phyloP scores from a whole-genome alignment of 2,329 filamentous ascomycete genomes.

The Exophiala spinifera region DNA sequence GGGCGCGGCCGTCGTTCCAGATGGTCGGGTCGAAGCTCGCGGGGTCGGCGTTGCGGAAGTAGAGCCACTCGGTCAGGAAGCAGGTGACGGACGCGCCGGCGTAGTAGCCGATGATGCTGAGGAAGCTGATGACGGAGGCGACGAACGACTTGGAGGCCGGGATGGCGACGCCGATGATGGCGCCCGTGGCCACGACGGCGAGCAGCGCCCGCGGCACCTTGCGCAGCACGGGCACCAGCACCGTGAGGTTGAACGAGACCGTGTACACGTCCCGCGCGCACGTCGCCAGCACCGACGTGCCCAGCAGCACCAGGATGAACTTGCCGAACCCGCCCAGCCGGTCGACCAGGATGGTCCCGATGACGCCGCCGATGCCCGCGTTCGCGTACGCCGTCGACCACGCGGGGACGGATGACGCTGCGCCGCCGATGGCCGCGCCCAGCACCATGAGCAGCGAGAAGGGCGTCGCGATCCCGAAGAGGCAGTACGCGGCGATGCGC shows the following conservation, averaged over 20 bases:
- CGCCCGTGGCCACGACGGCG: background rate
- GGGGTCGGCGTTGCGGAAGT: slow-evolving; percentile 54
- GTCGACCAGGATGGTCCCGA: slow-evolving; percentile 62
- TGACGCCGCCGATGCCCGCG: slow-evolving; percentile 46
- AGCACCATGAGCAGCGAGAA: slow-evolving; percentile 60
- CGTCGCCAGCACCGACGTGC: slow-evolving; percentile 63
- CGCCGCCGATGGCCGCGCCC: slow-evolving; percentile 62
- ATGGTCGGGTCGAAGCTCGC: slow-evolving; percentile 57
- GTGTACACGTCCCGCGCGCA: slow-evolving; percentile 45
- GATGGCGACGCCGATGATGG: slow-evolving; percentile 8
- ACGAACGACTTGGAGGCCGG: slow-evolving; percentile 1
- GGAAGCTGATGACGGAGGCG: slow-evolving; percentile 38
- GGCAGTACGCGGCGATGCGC: slow-evolving; percentile 1
- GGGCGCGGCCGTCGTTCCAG: slow-evolving; percentile 57
- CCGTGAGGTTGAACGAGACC: background rate
- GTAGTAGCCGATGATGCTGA: slow-evolving; percentile 34
- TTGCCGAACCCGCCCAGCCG: slow-evolving; percentile 58
- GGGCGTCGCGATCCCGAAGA: slow-evolving; percentile 52
- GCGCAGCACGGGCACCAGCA: background rate
- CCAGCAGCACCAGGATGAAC: slow-evolving; percentile 56
- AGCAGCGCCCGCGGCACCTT: slow-evolving; percentile 1
- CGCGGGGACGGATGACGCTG: slow-evolving; percentile 45
- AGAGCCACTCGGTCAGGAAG: slow-evolving; percentile 52
- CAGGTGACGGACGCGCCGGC: slow-evolving; percentile 2
- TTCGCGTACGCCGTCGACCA: slow-evolving; percentile 57